These are phyloP conservation scores for Thuidium tamariscinum DNA, from an alignment of 225 moss, liverwort and hornwort genomes.

Conservation along the genomic window DNA sequence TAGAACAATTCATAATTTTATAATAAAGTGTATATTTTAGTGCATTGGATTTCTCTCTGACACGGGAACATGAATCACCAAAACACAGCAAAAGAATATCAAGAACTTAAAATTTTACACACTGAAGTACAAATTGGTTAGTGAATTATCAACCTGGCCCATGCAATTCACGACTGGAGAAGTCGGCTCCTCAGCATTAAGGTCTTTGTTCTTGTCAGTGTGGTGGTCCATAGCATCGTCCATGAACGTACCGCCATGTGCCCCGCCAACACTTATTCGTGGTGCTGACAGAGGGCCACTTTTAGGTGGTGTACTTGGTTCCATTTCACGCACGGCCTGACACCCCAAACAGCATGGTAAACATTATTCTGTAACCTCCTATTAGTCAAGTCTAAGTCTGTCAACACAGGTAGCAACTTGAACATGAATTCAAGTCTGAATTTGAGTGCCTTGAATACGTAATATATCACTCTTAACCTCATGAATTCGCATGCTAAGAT, in stretches of 20 bases:
- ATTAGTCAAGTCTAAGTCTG: background rate
- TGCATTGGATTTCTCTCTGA: background rate
- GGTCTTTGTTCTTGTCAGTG: background rate
- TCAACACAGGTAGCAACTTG: background rate
- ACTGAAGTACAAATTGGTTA: background rate
- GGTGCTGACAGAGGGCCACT: conserved; percentile 22
- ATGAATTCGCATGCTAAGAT: too few relatives aligned
- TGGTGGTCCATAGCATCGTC: conserved; percentile 24
- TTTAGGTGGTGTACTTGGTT: conserved; percentile 22
- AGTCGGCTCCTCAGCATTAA: conserved; percentile 17
- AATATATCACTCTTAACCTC: background rate
- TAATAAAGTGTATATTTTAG: background rate
- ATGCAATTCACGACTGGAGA: conserved; percentile 50
- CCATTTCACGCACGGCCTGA: conserved; percentile 23
- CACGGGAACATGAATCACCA: background rate
- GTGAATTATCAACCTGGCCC: conserved; percentile 25
- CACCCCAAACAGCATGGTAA: background rate
- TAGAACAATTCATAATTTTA: background rate
- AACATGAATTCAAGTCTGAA: background rate
- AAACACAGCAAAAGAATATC: background rate
- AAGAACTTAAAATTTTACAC: background rate
- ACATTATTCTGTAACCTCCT: background rate
- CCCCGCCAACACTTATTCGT: conserved; percentile 8
- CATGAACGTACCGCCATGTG: conserved; percentile 10
- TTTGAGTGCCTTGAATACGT: background rate